Percentiles rank a stretch among this genome's conserved stretches.
These are phyloP conservation scores for Steccherinum ochraceum DNA, from an alignment of 768 basidiomycete species.

Conservation along the genomic window DNA sequence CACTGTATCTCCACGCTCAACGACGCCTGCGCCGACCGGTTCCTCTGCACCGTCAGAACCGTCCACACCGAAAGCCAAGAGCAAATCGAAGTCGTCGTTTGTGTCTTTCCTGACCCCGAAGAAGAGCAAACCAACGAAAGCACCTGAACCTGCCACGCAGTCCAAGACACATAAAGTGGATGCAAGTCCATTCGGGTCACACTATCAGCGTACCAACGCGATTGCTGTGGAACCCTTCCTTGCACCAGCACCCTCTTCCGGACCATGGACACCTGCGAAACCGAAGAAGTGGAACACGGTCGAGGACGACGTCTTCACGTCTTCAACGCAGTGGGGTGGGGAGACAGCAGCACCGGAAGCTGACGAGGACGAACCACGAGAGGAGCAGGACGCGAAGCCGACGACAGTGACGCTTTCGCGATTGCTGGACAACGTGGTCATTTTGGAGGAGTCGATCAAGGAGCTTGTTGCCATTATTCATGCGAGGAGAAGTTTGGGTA, in stretches of 20 bases:
- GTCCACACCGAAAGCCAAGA: slow-evolving; percentile 38
- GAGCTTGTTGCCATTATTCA: slow-evolving; percentile 84
- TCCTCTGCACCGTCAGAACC: slow-evolving; percentile 21
- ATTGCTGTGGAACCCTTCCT: slow-evolving; percentile 68
- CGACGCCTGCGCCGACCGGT: slow-evolving; percentile 13
- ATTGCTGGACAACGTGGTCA: slow-evolving; percentile 88
- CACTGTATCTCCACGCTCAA: slow-evolving; percentile 16
- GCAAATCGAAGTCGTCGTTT: slow-evolving; percentile 52
- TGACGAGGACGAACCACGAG: slow-evolving; percentile 26
- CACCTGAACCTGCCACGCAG: slow-evolving; percentile 40
- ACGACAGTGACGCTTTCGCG: slow-evolving; percentile 68
- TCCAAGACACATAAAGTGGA: slow-evolving; percentile 38
- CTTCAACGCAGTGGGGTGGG: slow-evolving; percentile 40
- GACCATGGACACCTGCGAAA: slow-evolving; percentile 59
- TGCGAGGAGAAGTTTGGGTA: slow-evolving; percentile 76
- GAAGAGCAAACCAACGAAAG: slow-evolving; percentile 45
- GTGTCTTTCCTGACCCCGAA: slow-evolving; percentile 78
- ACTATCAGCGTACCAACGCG: slow-evolving; percentile 74
- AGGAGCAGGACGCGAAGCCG: slow-evolving; percentile 23
- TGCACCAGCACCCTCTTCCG: slow-evolving; percentile 50
- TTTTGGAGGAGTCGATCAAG: slow-evolving; percentile 93
- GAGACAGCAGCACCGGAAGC: slow-evolving; percentile 19
- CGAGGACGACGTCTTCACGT: slow-evolving; percentile 68
- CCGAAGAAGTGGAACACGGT: slow-evolving; percentile 45
- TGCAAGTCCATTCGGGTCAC: slow-evolving; percentile 76